Percentiles rank a stretch among this genome's conserved stretches.
Conservation (phyloP, 2,329 filamentous ascomycete species). For the Mollisia scopiformis region DNA sequence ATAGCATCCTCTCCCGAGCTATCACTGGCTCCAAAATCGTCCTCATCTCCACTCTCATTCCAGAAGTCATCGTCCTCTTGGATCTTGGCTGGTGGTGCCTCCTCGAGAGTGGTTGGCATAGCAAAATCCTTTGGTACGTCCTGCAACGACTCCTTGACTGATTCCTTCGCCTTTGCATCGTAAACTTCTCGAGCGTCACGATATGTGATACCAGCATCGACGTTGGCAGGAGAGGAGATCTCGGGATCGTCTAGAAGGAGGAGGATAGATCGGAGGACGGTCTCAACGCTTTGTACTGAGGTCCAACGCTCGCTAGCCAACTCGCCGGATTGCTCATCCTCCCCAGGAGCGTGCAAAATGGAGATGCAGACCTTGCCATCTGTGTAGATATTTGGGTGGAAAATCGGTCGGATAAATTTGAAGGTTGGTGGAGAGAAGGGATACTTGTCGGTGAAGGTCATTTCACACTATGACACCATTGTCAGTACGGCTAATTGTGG, state of each 20-base stretch:
- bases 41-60: conserved; percentile 75
- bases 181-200: conserved; percentile 74
- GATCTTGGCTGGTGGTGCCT: conserved; percentile 61
- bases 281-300: conserved; percentile 91
- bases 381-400: conserved; percentile 91
- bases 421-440: conserved; percentile 89
- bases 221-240: conserved; percentile 90
- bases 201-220: conserved; percentile 87
- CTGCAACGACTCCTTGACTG: conserved; percentile 73
- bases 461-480: conserved; percentile 62
- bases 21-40: conserved; percentile 78
- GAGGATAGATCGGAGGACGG: conserved; percentile 89
- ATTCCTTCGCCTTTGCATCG: conserved; percentile 67
- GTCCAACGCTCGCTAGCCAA: conserved; percentile 90
- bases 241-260: conserved; percentile 93
- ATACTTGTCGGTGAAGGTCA: conserved; percentile 88
- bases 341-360: conserved; percentile 89
- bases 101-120: conserved; percentile 78
- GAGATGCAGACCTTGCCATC: conserved; percentile 95
- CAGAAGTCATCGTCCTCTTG: conserved; percentile 82
- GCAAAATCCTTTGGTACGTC: conserved; percentile 80
- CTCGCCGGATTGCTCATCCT: conserved; percentile 92
- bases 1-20: conserved; percentile 61
- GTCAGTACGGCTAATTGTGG: conserved; percentile 10
- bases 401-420: conserved; percentile 78